Conservation (phyloP, 148 eudicot genomes). For the Chenopodium berlandieri region DNA sequence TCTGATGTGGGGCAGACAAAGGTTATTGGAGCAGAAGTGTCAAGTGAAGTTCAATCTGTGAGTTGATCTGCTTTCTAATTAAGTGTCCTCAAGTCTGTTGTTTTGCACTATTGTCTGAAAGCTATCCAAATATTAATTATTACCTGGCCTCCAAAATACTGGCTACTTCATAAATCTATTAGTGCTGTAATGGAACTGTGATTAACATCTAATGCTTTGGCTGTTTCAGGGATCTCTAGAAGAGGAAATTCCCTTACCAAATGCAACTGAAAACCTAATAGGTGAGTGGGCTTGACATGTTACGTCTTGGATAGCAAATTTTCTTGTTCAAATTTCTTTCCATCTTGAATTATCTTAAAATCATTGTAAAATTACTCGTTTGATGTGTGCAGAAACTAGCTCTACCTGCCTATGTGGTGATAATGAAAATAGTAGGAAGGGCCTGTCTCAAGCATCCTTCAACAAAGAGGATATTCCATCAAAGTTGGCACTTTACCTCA, state of each 20-base stretch:
- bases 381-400: constrained; percentile 25
- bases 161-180: not conserved
- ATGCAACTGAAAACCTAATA: constrained; percentile 34
- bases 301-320: not conserved
- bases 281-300: constrained; percentile 21
- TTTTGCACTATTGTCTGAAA: not conserved
- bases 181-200: not conserved
- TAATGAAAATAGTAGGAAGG: constrained; percentile 19
- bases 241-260: constrained; percentile 30
- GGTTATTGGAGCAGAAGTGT: constrained; percentile 15
- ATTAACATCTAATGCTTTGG: not conserved
- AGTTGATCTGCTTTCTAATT: constrained; percentile 8
- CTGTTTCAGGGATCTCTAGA: constrained; percentile 43
- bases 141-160: no score
- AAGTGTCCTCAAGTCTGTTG: not conserved
- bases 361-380: not conserved
- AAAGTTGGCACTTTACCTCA: constrained; percentile 62
- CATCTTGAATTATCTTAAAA: not conserved
- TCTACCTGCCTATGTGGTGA: not conserved
- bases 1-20: constrained; percentile 23
- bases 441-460: constrained; percentile 30
- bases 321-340: not conserved
- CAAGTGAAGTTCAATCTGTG: constrained; percentile 18
- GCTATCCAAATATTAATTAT: not conserved
- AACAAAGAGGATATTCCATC: constrained; percentile 35